phyloP scores from a whole-genome alignment of 768 basidiomycete genomes.

The Cystobasidium onofrii region DNA sequence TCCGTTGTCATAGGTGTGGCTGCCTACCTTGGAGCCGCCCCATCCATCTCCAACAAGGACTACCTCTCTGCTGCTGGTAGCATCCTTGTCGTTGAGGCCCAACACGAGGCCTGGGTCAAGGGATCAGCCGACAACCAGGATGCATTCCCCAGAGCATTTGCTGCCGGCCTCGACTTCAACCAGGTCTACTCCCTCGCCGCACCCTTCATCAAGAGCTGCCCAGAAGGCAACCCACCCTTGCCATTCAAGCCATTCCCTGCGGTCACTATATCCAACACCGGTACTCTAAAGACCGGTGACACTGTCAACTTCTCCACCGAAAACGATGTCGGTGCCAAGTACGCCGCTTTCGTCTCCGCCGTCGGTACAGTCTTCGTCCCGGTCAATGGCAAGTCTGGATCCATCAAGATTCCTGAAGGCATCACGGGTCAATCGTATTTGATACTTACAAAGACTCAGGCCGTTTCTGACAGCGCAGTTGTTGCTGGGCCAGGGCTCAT shows the following conservation, averaged over 20 bases:
- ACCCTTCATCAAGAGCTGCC: conserved; percentile 52
- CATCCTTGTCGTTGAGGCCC: conserved; percentile 52
- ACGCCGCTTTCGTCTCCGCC: conserved; percentile 53
- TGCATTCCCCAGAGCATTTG: conserved; percentile 58
- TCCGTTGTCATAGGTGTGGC: conserved; percentile 43
- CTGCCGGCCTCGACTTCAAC: conserved; percentile 49
- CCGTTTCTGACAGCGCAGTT: conserved; percentile 3
- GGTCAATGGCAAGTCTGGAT: conserved; percentile 47
- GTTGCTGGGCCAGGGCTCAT: conserved; percentile 31
- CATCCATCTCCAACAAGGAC: conserved; percentile 50
- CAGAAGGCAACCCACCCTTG: conserved; percentile 51
- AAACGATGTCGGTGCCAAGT: conserved; percentile 43
- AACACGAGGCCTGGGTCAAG: conserved; percentile 60
- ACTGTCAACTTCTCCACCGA: conserved; percentile 41
- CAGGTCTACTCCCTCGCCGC: conserved; percentile 48
- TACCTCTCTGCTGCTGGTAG: conserved; percentile 53
- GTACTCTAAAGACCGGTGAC: conserved; percentile 43
- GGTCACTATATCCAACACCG: conserved; percentile 46
- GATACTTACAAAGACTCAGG: conserved; percentile 39
- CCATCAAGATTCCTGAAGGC: conserved; percentile 40
- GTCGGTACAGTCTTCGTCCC: conserved; percentile 43
- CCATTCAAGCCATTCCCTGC: conserved; percentile 55
- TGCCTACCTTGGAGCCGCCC: conserved; percentile 57
- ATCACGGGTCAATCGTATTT: conserved; percentile 38
- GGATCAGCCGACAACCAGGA: conserved; percentile 51